phyloP scores from a whole-genome alignment of 257 asterid genomes.

The Solanum infundibuliforme region DNA sequence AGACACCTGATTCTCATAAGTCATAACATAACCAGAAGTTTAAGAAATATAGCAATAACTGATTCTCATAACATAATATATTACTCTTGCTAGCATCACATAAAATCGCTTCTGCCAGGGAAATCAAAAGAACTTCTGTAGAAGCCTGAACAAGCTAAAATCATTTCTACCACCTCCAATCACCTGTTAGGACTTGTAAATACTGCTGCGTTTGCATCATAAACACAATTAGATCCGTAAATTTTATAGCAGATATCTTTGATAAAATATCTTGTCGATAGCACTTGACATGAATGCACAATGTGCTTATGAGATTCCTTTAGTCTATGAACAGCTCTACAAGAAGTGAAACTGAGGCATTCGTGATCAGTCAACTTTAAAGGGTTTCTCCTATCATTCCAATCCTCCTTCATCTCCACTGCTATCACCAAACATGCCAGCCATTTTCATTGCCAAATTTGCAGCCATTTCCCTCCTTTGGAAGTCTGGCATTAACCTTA shows the following conservation, averaged over 20 bases:
- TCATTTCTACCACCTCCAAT: not conserved
- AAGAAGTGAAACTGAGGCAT: not conserved
- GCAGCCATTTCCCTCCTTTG: conserved; percentile 98
- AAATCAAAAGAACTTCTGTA: not conserved
- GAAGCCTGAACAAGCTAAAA: not conserved
- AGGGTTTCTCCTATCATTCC: conserved; percentile 10
- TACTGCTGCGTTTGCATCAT: not conserved
- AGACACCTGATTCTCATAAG: not conserved
- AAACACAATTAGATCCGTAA: not conserved
- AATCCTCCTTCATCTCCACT: conserved; percentile 65
- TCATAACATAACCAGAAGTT: not conserved
- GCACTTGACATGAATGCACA: not conserved
- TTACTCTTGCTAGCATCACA: not conserved
- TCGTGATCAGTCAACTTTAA: not conserved
- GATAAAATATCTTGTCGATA: not conserved
- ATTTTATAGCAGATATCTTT: not conserved
- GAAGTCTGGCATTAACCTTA: conserved; percentile 87
- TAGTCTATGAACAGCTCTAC: not conserved
- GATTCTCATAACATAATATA: not conserved
- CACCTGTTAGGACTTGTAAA: not conserved
- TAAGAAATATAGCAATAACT: not conserved
- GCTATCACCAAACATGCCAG: conserved; percentile 75
- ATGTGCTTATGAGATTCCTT: not conserved
- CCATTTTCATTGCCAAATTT: conserved; percentile 90
- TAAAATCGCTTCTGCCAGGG: not conserved